Evolutionary conservation across 2,329 filamentous ascomycete genomes (phyloP).

Genomic region (Fusarium sambucinum): DNA sequence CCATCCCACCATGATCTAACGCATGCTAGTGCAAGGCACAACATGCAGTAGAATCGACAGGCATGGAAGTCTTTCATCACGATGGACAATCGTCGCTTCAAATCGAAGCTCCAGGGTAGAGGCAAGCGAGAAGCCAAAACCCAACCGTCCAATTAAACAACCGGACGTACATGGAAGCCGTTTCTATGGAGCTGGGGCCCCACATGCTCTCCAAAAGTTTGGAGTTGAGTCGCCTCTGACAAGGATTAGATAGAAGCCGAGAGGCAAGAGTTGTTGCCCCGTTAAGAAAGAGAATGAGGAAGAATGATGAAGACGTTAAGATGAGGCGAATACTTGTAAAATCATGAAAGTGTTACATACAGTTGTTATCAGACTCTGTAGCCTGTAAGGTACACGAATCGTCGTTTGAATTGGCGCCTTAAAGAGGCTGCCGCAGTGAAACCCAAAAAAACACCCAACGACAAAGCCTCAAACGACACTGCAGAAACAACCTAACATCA

Average conservation of each 20-base stretch:
- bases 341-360: neutral
- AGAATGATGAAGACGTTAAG: slow-evolving; percentile 8
- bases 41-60: slow-evolving; percentile 10
- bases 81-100: slow-evolving; percentile 4
- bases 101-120: slow-evolving; percentile 16
- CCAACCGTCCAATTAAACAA: neutral
- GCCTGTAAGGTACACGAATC: slow-evolving; percentile 27
- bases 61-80: slow-evolving; percentile 14
- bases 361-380: neutral
- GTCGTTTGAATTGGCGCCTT: slow-evolving; percentile 2
- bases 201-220: slow-evolving; percentile 21
- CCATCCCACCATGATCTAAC: neutral
- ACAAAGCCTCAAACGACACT: slow-evolving; percentile 6
- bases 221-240: slow-evolving; percentile 16
- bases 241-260: slow-evolving; percentile 7
- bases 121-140: neutral
- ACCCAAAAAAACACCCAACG: slow-evolving; percentile 27
- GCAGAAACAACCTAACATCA: slow-evolving; percentile 4
- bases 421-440: slow-evolving; percentile 27
- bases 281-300: slow-evolving; percentile 15
- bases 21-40: slow-evolving; percentile 7
- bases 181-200: slow-evolving; percentile 18
- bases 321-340: slow-evolving; percentile 11
- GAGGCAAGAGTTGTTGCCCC: slow-evolving; percentile 17
- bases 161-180: neutral